Evolutionary conservation across 2,329 filamentous ascomycete species (phyloP), one percentile per base, ranked within the genome.

Genomic region (Phialophora macrospora): DNA sequence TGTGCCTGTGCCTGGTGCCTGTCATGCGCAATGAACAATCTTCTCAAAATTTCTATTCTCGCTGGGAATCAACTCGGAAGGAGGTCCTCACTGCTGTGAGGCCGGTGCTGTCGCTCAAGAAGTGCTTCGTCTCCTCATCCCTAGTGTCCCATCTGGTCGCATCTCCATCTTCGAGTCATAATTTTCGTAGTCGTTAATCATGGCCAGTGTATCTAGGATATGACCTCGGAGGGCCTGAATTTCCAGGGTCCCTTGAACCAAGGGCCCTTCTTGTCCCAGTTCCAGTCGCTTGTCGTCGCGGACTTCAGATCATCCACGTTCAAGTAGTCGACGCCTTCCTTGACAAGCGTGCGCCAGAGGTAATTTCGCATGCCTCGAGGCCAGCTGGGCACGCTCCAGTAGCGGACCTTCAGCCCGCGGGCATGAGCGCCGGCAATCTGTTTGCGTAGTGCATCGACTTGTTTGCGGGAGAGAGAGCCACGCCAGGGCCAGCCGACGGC

Each of bases 371-470:
- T 68, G 48, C 79, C 79, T 4, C 81, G 74, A 0, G 85, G 85
- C 85, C 85, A 87, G 60, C 73, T 76, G 0, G 85, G 85, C 11
- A 84, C 79, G 26, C 79, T 78, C 85, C 85, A 87, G 69, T 87
- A 88, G 55, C 85, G 74, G 1, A 81, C 81, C 69, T 85, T 85
- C 51, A 88, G 72, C 0, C 85, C 85, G 9, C 80, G 76, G 2
- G 75, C 72, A 61, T 85, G 80, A 3, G 85, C 85, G 7, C 79
- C 80, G 0, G 76, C 75, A 48, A 87, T 81, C 72, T 87, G 85
- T 4, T 77, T 76, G 32, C 84, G 77, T 64, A 88, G 77, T 12
- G 76, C 73, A 0, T 79, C 70, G 55, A 83, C 73, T 68, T 87
- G 84, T 3, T 69, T 63, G 1, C 74, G 62, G 0, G 66, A 63